Base-by-base conservation (phyloP, 2,329 filamentous ascomycete genomes). In the Cladosporium colombiae region DNA sequence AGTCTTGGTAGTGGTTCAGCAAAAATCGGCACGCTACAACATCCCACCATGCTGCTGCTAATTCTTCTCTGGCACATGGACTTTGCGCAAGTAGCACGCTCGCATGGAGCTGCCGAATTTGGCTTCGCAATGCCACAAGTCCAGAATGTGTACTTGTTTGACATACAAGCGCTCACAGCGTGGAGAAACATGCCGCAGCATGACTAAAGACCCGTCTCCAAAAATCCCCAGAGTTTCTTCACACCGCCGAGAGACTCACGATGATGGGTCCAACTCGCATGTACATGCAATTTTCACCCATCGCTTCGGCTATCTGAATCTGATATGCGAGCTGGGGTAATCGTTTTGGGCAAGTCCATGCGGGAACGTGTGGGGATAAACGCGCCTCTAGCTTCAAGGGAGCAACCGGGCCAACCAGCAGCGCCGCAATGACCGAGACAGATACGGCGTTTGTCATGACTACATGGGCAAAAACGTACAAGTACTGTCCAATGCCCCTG, bases 371-470 rank as follows among this genome's bases (percentile, higher is more conserved):
- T 44, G 37, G 37, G 37, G 37, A 44, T n/a, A 27, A 52, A 52
- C 10, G 23, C 23, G 23, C 49, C 14, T 23, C 10, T 52, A 52
- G 49, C 8, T 10, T 23, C 4, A 16, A 13, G 49, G 49, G 18
- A 52, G 25, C 49, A 52, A 16, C 23, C 49, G 49, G 49, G 49
- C 49, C 49, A 52, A 52, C 49, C 49, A 52, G 18, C 23, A 52
- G 21, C 49, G 21, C 23, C 49, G 49, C 11, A 52, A 52, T 52
- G 49, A 52, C 49, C 49, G 49, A 52, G 49, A 52, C 25, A 25
- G 49, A 27, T 52, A 52, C 49, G 49, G 10, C 25, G 49, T 52
- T 52, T 52, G 49, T 27, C 49, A 52, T 52, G 49, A 52, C 49
- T 52, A 27, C 49, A 52, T 52, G 16, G n/a, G 25, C 21, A 27